Evolutionary conservation across 352 stramenopile species (phyloP), one percentile per base, ranked within the genome.

Genomic region (Phytophthora pini): DNA sequence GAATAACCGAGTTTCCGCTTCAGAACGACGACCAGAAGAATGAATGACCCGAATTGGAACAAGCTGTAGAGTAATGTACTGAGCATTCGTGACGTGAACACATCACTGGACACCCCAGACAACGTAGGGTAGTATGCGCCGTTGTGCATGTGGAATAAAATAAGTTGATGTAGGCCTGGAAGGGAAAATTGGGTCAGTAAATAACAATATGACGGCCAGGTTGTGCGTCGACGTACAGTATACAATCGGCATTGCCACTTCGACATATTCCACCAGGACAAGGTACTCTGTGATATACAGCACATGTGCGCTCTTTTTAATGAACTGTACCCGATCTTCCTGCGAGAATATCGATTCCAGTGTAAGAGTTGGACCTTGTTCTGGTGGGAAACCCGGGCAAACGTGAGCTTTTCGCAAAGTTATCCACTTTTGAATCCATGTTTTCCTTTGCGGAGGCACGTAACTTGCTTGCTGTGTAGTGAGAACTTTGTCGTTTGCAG

Each of bases 221-320:
- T 20, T 20, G 17, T 20, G 17, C 17, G 17, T 20, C 17, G 17
- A 22, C 61, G 43, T 62, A 81, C 72, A 60, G 31, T 82, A 82
- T 5, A 78, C 52, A 20, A 70, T 32, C 27, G 77, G 66, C 31
- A 86, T 38, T 20, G 74, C 56, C 8, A 82, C 70, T 56, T 82
- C 72, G 4, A 69, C 66, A 40, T 78, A 82, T 55, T 83, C 77
- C 8, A 74, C 61, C 32, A 82, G 44, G 1, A 82, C 45, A 13
- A 82, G 52, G 32, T 76, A 82, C 56, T 87, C 75, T 1, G 61
- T 72, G 13, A 77, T 74, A 29, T 74, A 74, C 13, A 81, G 69
- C 3, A 79, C 62, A 6, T 49, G 57, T 1, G 65, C 32, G 10
- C 45, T 68, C 29, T 73, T 67, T n/a, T 54, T 45, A 5, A 81